phyloP scores from a whole-genome alignment of 345 rosid genomes.

The Carallia pectinifolia region DNA sequence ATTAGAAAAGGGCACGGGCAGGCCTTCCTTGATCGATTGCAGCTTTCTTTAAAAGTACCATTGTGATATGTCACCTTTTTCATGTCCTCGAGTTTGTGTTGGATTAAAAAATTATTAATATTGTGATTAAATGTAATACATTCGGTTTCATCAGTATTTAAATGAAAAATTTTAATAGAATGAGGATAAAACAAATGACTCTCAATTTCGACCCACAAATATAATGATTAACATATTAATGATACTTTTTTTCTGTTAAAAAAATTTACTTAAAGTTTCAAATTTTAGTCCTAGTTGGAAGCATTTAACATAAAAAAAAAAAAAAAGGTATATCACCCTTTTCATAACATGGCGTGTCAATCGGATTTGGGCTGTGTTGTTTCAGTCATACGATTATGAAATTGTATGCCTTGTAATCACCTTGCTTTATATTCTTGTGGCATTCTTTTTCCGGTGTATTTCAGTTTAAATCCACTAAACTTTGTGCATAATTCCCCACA shows the following conservation, averaged over 20 bases:
- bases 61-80: conserved; percentile 12
- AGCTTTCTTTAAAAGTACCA: conserved; percentile 15
- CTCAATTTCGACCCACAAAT: too few relatives aligned
- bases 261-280: too few relatives aligned
- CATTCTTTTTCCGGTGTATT: neutral
- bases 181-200: too few relatives aligned
- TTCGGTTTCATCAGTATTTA: too few relatives aligned
- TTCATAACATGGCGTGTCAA: neutral
- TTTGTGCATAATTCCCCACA: neutral
- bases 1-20: conserved; percentile 3
- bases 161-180: too few relatives aligned
- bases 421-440: neutral
- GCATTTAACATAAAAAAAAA: too few relatives aligned
- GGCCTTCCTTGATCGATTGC: conserved; percentile 11
- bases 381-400: conserved; percentile 12
- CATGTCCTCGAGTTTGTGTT: neutral
- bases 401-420: conserved; percentile 9
- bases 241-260: too few relatives aligned
- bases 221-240: too few relatives aligned
- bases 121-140: too few relatives aligned
- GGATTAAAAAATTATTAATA: too few relatives aligned
- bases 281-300: too few relatives aligned
- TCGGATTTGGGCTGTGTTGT: too few relatives aligned
- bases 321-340: conserved; percentile 1
- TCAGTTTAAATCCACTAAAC: neutral